Base-by-base conservation (phyloP, 2,329 filamentous ascomycete species). In the Alternaria sp. region DNA sequence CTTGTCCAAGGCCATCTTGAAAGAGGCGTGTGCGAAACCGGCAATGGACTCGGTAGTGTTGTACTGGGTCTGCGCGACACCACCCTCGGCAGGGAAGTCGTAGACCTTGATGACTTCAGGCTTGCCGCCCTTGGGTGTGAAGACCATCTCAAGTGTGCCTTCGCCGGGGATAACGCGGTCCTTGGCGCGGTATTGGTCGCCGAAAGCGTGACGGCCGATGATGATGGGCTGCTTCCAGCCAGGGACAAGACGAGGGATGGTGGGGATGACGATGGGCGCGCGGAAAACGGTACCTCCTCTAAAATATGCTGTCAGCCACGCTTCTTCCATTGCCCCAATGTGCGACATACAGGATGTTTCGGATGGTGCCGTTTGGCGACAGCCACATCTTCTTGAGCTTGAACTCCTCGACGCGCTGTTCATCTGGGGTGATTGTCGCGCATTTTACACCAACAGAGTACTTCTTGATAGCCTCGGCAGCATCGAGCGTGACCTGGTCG, bases 331-430 rank as follows among this genome's bases (percentile, higher is more conserved):
- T 45, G 11, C 6, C 3, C 20, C 8, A 34, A 3, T 14, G 46
- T n/a, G 70, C 14, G 28, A 28, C 82, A 72, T 78, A 85, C 80
- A 89, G 84, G 73, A 85, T 83, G 81, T 90, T 90, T 75, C 87
- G 82, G 78, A 90, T 90, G 64, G 88, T 99, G 79, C 95, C 95
- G 81, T 99, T 99, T 77, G 95, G 95, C 58, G 93, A 97, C 60
- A 98, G 87, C 95, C 95, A 99, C 95, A 98, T 98, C 85, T 98
- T 90, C 91, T 98, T 99, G 73, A 99, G 88, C 80, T 97, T 94
- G 83, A 98, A 99, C 83, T 98, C 95, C 85, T 98, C 87, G 30
- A 99, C 94, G 79, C 95, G 91, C 67, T 89, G 91, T 87, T 99
- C 95, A 80, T 99, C 95, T 40, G 95, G 95, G 44, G 95, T 99